Base-by-base conservation (phyloP, 2,329 filamentous ascomycete genomes). In the Podosphaera fusca region DNA sequence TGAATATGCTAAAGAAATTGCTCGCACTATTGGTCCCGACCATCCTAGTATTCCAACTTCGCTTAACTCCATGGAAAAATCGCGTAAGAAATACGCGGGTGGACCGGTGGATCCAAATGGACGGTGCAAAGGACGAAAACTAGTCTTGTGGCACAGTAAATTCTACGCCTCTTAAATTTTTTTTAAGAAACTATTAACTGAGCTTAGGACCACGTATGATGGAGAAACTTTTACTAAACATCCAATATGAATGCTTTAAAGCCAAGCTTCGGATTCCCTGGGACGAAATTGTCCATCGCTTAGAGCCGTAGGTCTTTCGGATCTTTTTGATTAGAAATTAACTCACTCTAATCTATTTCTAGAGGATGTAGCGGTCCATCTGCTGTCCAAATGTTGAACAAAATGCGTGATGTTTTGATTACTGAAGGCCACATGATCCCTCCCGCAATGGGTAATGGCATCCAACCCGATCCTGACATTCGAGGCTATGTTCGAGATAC, bases 131-230 rank as follows among this genome's bases (percentile, higher is more conserved):
- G 46, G 46, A n/a, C 42, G 57, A 42, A 50, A 56, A 12, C 34
- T 56, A 30, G 52, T 55, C n/a, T 21, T 55, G n/a, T 59, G 58
- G 58, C 56, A 59, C 52, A 46, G 53, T 56, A 55, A 34, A 45
- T 52, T 40, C 42, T 57, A n/a, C 14, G 29, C 45, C 33, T 14
- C 35, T 50, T 49, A 10, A 29, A 36, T 42, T 52, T 35, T 21
- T 31, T 10, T 30, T 55, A 7, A 10, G 4, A 33, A 34, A 9
- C 14, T 21, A 31, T 31, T 36, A 9, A 9, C 29, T 31, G 30
- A 2, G 7, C 29, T 45, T 35, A 75, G 73, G 71, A 0, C 69
- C 71, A 8, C 69, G 72, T 8, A 75, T 75, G 71, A 64, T 67
- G 0, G 73, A 75, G 42, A 75, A 74, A 61, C 60, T 74, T 0